Percentiles rank a stretch among this genome's conserved stretches.
These are phyloP conservation scores for Hypoxylon perforatum DNA, from an alignment of 495 filamentous ascomycete species.

Conservation along the genomic window DNA sequence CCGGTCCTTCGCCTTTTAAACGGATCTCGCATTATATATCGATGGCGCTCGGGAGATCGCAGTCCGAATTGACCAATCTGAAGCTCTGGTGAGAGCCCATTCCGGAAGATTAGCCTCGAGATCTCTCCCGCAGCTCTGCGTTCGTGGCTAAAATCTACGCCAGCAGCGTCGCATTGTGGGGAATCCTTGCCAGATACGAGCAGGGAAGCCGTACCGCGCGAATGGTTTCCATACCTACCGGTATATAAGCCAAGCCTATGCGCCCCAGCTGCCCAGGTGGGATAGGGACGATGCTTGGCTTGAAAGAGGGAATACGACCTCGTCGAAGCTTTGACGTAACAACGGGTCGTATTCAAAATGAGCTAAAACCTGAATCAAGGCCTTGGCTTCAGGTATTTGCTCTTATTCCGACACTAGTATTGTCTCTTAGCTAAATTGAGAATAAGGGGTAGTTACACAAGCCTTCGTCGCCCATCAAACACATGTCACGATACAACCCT, in stretches of 20 bases:
- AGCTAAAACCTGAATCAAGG: background rate
- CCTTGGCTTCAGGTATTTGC: background rate
- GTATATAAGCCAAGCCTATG: background rate
- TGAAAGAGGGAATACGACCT: background rate
- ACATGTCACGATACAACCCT: no score
- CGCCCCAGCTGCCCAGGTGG: background rate
- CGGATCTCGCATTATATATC: slow-evolving; percentile 35
- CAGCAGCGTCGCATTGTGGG: slow-evolving; percentile 17
- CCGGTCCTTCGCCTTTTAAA: slow-evolving; percentile 7
- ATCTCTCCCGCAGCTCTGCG: slow-evolving; percentile 3
- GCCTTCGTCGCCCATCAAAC: no score
- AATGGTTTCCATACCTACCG: background rate
- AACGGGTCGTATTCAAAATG: no score
- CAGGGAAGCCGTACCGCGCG: slow-evolving; percentile 2
- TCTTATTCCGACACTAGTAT: no score
- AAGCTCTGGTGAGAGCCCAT: slow-evolving; percentile 3
- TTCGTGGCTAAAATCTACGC: slow-evolving; percentile 18
- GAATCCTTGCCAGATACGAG: slow-evolving; percentile 10
- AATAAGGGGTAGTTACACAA: no score
- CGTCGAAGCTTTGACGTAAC: background rate
- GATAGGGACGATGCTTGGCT: slow-evolving; percentile 1
- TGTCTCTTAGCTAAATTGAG: no score
- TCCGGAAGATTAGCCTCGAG: slow-evolving; percentile 31
- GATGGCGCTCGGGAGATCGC: slow-evolving; percentile 29
- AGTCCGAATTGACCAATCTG: slow-evolving; percentile 34